Percentiles rank a stretch among this genome's conserved stretches.
These are phyloP conservation scores for Monosporascus sp. DNA, from an alignment of 2,329 filamentous ascomycete genomes.

Conservation along the genomic window DNA sequence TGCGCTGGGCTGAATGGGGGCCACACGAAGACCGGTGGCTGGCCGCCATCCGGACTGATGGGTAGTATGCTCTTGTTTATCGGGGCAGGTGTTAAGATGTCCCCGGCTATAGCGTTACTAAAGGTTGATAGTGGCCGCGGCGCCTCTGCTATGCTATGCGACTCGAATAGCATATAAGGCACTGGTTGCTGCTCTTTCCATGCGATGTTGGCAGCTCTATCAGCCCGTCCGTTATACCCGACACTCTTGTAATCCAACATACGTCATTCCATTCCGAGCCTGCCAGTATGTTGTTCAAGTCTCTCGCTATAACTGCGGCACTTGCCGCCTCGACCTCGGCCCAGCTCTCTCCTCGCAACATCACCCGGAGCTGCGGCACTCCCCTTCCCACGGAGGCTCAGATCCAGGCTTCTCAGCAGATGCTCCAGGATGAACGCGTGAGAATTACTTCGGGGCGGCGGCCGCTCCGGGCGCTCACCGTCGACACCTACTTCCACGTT, in stretches of 20 bases:
- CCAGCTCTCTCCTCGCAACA: background rate
- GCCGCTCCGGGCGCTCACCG: slow-evolving; percentile 20
- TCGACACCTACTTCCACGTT: slow-evolving; percentile 36
- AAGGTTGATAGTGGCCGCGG: background rate
- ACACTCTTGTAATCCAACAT: background rate
- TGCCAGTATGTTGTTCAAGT: background rate
- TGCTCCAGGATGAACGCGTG: slow-evolving; percentile 22
- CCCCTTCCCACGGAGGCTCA: slow-evolving; percentile 22
- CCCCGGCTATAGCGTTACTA: background rate
- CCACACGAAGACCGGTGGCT: background rate
- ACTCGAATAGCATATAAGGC: background rate
- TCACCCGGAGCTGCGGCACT: slow-evolving; percentile 16
- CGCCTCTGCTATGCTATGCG: background rate
- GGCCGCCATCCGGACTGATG: background rate
- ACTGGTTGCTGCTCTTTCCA: background rate
- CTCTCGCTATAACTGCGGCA: background rate
- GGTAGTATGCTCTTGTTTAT: background rate
- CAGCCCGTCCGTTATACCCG: background rate
- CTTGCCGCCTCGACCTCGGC: background rate
- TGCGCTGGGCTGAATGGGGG: too few relatives aligned
- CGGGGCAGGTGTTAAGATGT: background rate
- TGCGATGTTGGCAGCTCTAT: background rate
- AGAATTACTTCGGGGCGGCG: slow-evolving; percentile 14
- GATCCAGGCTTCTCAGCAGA: slow-evolving; percentile 15
- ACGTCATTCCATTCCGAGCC: background rate